Evolutionary conservation across 164 flowering plant species (phyloP).

Genomic region (Liquidambar formosana): DNA sequence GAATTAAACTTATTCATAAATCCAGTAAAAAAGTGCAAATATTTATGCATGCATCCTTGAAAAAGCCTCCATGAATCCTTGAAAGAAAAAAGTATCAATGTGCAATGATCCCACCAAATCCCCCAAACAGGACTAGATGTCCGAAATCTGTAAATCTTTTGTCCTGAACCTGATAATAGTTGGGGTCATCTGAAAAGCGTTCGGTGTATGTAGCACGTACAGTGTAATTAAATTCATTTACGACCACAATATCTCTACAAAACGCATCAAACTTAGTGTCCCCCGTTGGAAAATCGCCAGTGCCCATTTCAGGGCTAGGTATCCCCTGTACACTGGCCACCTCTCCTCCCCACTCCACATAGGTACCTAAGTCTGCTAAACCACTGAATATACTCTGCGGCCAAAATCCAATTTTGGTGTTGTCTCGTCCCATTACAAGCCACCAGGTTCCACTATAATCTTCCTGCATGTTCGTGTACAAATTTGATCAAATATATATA

Average conservation of each 20-base stretch:
- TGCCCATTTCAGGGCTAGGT: not conserved
- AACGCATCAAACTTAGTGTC: not conserved
- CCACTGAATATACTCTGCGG: not conserved
- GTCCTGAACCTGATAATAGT: not conserved
- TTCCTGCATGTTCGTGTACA: not conserved
- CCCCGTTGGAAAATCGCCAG: not conserved
- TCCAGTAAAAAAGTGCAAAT: too few relatives aligned
- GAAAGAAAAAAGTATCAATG: too few relatives aligned
- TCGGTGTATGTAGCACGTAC: not conserved
- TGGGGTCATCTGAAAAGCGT: not conserved
- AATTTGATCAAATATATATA: not conserved
- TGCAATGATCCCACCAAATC: too few relatives aligned
- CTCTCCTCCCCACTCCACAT: conserved; percentile 6
- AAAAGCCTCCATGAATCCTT: too few relatives aligned
- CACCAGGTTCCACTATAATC: not conserved
- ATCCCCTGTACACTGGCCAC: not conserved
- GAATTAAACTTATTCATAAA: too few relatives aligned
- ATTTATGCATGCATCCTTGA: too few relatives aligned
- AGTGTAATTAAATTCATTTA: too few relatives aligned
- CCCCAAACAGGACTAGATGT: too few relatives aligned
- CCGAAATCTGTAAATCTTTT: not conserved
- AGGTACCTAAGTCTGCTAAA: not conserved
- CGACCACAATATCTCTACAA: not conserved
- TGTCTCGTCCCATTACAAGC: not conserved
- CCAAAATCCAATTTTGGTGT: not conserved